phyloP scores from a whole-genome alignment of 345 rosid species.

The Excoecaria cochinchinensis region DNA sequence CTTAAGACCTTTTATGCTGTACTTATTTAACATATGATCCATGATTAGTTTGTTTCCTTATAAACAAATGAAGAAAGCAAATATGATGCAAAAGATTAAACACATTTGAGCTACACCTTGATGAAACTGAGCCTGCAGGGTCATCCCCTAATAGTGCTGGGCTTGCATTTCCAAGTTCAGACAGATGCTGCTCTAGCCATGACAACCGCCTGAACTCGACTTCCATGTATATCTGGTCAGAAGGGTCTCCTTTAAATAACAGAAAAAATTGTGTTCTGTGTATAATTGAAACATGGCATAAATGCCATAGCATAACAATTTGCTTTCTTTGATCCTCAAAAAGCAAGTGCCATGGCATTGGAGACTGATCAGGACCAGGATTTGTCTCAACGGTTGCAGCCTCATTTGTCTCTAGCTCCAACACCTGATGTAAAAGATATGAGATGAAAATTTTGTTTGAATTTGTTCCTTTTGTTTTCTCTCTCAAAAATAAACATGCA shows the following conservation, averaged over 20 bases:
- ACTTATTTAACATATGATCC: neutral
- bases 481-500: neutral
- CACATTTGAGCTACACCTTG: slow-evolving; percentile 58
- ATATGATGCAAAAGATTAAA: neutral
- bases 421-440: slow-evolving; percentile 43
- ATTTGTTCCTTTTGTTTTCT: too few relatives aligned
- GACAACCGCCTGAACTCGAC: slow-evolving; percentile 83
- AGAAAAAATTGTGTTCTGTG: slow-evolving; percentile 87
- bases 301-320: slow-evolving; percentile 92
- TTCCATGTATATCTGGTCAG: slow-evolving; percentile 88
- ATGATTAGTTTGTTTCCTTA: neutral
- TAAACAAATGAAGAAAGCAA: neutral
- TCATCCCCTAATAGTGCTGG: slow-evolving; percentile 89
- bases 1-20: slow-evolving; percentile 74
- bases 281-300: slow-evolving; percentile 88
- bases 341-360: slow-evolving; percentile 59
- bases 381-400: slow-evolving; percentile 41
- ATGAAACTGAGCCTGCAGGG: slow-evolving; percentile 82
- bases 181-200: slow-evolving; percentile 90
- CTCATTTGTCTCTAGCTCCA: slow-evolving; percentile 76
- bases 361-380: slow-evolving; percentile 39
- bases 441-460: neutral
- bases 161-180: slow-evolving; percentile 96
- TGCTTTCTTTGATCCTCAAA: slow-evolving; percentile 88
- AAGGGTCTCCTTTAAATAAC: slow-evolving; percentile 76